phyloP scores from a whole-genome alignment of 495 filamentous ascomycete genomes.

The Hapsidospora chrysogenum region DNA sequence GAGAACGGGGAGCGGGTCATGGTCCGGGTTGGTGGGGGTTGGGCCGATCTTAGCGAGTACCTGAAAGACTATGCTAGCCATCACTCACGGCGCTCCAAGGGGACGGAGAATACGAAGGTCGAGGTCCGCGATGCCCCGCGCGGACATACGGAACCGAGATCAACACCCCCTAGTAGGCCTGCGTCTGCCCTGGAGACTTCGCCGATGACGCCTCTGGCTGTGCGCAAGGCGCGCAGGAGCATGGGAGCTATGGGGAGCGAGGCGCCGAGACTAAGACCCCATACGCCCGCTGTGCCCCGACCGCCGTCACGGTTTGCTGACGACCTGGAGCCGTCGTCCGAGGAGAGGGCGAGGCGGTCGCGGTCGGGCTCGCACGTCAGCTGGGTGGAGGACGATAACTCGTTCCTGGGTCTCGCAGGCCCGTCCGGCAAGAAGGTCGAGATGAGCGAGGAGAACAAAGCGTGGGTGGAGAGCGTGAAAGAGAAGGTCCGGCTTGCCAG shows the following conservation, averaged over 20 bases:
- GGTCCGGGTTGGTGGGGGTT: constrained; percentile 92
- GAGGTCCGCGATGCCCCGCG: constrained; percentile 41
- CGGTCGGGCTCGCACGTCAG: constrained; percentile 26
- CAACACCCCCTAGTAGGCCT: constrained; percentile 26
- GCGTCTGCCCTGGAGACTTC: constrained; percentile 16
- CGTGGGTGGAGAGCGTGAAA: constrained; percentile 61
- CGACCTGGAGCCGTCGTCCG: constrained; percentile 16
- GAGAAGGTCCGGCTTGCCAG: constrained; percentile 44
- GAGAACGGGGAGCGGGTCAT: constrained; percentile 86
- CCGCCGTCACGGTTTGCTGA: no score
- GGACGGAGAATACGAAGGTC: constrained; percentile 24
- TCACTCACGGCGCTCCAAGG: constrained; percentile 48
- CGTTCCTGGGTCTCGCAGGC: constrained; percentile 42
- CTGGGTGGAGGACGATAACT: constrained; percentile 38
- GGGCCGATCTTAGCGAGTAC: constrained; percentile 90
- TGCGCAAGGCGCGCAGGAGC: constrained; percentile 33
- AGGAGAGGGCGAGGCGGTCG: constrained; percentile 16
- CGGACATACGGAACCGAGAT: constrained; percentile 21
- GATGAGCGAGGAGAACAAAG: constrained; percentile 44
- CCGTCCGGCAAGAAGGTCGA: constrained; percentile 39
- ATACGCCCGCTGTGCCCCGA: constrained; percentile 13
- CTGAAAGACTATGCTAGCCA: constrained; percentile 85
- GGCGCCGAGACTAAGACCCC: constrained; percentile 8
- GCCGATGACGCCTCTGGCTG: constrained; percentile 21
- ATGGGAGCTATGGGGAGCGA: constrained; percentile 8